Percentiles rank a stretch among this genome's conserved stretches.
phyloP scores from a whole-genome alignment of 331 rosid species.

The Quercus phellos region DNA sequence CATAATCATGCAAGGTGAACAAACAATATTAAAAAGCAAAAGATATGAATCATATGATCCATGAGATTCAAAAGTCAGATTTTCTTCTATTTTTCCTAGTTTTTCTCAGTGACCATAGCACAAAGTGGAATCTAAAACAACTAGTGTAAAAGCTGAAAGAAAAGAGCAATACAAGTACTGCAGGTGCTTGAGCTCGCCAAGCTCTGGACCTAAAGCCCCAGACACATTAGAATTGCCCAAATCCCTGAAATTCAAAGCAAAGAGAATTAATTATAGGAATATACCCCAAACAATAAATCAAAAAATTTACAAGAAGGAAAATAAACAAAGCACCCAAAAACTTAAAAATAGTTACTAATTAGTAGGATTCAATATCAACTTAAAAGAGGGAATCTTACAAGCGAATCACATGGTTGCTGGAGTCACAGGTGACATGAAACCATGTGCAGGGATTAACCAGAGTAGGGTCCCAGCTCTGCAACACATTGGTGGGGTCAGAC shows the following conservation, averaged over 20 bases:
- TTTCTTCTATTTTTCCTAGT: neutral
- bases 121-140: neutral
- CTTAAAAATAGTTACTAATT: neutral
- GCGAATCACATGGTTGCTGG: constrained; percentile 71
- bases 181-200: constrained; percentile 71
- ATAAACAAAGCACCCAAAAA: neutral
- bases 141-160: neutral
- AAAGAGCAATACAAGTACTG: constrained; percentile 60
- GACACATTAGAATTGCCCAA: constrained; percentile 85
- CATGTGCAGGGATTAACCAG: constrained; percentile 98
- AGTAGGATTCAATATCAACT: neutral
- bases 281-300: neutral
- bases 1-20: neutral
- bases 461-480: constrained; percentile 99
- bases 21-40: neutral
- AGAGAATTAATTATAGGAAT: constrained; percentile 6
- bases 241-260: constrained; percentile 61
- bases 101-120: neutral
- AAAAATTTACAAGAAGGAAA: neutral
- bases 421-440: constrained; percentile 89
- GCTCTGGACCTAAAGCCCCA: constrained; percentile 83
- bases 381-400: constrained; percentile 43
- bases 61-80: neutral
- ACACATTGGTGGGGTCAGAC: constrained; percentile 68
- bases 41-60: neutral